Evolutionary conservation across 805 yeast species (phyloP), one percentile per base, ranked within the genome.

Genomic region (Candida boleticola): DNA sequence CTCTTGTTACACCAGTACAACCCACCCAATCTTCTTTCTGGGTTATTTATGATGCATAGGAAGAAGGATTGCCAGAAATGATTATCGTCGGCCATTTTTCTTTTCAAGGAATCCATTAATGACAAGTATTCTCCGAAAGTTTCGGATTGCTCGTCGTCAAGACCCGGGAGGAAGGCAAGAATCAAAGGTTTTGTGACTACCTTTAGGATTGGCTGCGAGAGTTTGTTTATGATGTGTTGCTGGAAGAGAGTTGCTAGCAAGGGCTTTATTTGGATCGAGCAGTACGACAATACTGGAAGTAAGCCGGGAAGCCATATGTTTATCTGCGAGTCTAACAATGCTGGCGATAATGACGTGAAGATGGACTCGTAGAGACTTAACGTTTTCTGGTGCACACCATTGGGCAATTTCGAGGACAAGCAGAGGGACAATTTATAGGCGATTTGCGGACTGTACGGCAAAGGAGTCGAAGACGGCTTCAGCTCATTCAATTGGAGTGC

Each of bases 321-420:
- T n/a, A 85, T 68, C 42, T 79, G 76, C 9, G 64, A 47, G 34
- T 83, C 77, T 27, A 87, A 64, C 3, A 76, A 64, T 3, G 76
- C 79, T 0, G 61, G 55, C 1, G 85, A 83, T 27, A 92, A 63
- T 23, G 80, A 76, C 29, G 72, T 73, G 64, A 93, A 88, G 2
- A 92, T 77, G 40, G 70, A 66, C 18, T 77, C 80, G 60, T 90
- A 93, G 1, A 90, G 79, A 43, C 83, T 88, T 31, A 93, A 63
- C 0, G 97, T 77, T 57, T 89, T 93, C 50, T 85, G 85, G 59
- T 93, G 99, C 0, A 93, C 99, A 6, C 99, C 99, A 37, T 95
- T 86, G 0, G 99, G 99, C 9, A 93, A 71, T 39, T 74, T 74
- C 1, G 95, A 83, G 2, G 89, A 80, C 22, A 92, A 66, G 46